A percentile compares a stretch with the other conserved stretches of the same genome.
Conservation (phyloP, 2,329 filamentous ascomycete species). For the Penicillium verrucosum region DNA sequence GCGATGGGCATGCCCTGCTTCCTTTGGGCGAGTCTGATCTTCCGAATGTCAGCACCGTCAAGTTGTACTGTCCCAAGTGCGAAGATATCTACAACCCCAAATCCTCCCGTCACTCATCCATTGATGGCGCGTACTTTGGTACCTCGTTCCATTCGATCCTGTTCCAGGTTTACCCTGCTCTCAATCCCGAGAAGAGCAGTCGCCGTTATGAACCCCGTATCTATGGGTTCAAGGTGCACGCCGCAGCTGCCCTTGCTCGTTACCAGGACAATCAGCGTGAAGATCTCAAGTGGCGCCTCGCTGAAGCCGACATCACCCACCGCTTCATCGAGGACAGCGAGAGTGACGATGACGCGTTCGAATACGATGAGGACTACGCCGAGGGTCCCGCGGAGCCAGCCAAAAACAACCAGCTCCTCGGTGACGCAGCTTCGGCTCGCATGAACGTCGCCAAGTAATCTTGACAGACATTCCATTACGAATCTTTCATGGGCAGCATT, state of each 20-base stretch:
- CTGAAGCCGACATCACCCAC: constrained; percentile 66
- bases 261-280: constrained; percentile 85
- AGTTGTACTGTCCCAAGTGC: constrained; percentile 94
- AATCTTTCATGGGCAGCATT: constrained; percentile 16
- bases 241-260: constrained; percentile 77
- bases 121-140: constrained; percentile 97
- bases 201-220: constrained; percentile 85
- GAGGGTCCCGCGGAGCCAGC: constrained; percentile 34
- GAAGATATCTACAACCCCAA: constrained; percentile 99
- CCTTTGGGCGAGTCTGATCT: constrained; percentile 93
- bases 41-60: constrained; percentile 82
- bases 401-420: constrained; percentile 25
- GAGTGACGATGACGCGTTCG: constrained; percentile 54
- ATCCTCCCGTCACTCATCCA: constrained; percentile 88
- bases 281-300: constrained; percentile 75
- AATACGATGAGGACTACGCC: constrained; percentile 30
- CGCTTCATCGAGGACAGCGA: constrained; percentile 71
- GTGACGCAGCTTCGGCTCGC: constrained; percentile 33
- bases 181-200: constrained; percentile 80
- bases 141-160: constrained; percentile 98
- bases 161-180: constrained; percentile 92
- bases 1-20: constrained; percentile 85
- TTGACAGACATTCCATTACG: neutral
- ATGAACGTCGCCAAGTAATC: constrained; percentile 39
- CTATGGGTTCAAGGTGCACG: constrained; percentile 95